Conservation (phyloP, 148 eudicot genomes). For the Nepenthes mirabilis region DNA sequence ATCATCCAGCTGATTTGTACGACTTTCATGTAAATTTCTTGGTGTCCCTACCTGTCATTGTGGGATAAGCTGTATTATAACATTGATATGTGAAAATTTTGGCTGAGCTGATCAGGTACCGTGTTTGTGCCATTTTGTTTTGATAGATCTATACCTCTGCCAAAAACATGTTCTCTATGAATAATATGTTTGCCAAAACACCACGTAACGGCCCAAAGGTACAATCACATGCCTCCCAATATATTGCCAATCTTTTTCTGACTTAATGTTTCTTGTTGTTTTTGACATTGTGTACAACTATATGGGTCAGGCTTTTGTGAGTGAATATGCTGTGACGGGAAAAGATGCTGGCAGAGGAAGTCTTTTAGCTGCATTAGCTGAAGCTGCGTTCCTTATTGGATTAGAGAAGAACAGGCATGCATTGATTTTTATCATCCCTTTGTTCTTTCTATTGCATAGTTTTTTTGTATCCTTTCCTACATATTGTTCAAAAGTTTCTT, state of each 20-base stretch:
- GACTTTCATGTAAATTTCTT: slow-evolving; percentile 71
- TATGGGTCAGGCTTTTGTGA: slow-evolving; percentile 68
- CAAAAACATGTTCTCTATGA: slow-evolving; percentile 36
- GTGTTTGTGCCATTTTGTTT: slow-evolving; percentile 3
- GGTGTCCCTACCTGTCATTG: not conserved
- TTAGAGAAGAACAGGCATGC: slow-evolving; percentile 66
- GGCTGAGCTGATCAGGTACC: slow-evolving; percentile 1
- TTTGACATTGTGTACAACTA: slow-evolving; percentile 6
- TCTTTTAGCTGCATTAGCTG: slow-evolving; percentile 75
- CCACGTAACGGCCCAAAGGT: slow-evolving; percentile 77
- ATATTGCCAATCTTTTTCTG: not conserved
- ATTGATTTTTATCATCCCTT: not conserved
- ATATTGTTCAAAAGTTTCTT: too few species aligned
- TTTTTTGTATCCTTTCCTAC: too few species aligned
- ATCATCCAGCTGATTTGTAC: slow-evolving; percentile 86
- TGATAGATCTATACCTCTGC: slow-evolving; percentile 50
- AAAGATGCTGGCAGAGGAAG: slow-evolving; percentile 68
- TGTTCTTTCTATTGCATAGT: too few species aligned
- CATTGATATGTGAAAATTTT: not conserved
- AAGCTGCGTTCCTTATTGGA: slow-evolving; percentile 91
- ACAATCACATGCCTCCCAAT: slow-evolving; percentile 1
- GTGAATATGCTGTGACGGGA: slow-evolving; percentile 85
- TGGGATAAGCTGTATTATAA: not conserved
- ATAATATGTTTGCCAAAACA: slow-evolving; percentile 45
- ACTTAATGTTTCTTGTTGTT: slow-evolving; percentile 7